A percentile compares a stretch with the other conserved stretches of the same genome.
Conservation (phyloP, 805 yeast species). For the Monosporozyma aerobia region DNA sequence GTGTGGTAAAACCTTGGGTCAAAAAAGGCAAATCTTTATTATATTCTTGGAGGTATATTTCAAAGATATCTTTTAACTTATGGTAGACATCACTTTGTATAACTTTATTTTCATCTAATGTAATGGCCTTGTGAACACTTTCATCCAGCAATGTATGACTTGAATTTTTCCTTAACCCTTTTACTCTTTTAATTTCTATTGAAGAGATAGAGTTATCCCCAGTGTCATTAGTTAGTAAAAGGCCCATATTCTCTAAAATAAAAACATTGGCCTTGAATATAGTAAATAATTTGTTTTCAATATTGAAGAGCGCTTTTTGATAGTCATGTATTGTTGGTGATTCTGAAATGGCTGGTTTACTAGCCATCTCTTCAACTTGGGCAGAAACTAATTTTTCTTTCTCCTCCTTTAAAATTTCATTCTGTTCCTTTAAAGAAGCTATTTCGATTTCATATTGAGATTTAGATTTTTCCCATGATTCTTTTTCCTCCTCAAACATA, state of each 20-base stretch:
- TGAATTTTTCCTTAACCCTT: conserved; percentile 54
- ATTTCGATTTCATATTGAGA: neutral
- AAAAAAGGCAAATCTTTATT: conserved; percentile 3
- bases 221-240: conserved; percentile 35
- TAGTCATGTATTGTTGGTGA: neutral
- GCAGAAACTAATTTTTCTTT: neutral
- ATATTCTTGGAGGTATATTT: conserved; percentile 7
- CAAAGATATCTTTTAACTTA: conserved; percentile 14
- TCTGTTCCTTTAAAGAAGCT: neutral
- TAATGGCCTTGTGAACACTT: conserved; percentile 23
- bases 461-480: neutral
- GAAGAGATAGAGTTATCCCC: conserved; percentile 16
- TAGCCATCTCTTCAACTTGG: neutral
- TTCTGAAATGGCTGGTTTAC: neutral
- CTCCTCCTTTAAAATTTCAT: neutral
- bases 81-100: conserved; percentile 43
- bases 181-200: conserved; percentile 60
- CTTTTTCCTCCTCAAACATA: neutral
- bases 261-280: conserved; percentile 43
- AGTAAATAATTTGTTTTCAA: conserved; percentile 14
- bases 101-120: conserved; percentile 20
- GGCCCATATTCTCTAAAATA: conserved; percentile 67
- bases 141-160: conserved; percentile 29
- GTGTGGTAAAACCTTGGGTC: neutral
- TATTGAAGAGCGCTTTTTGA: neutral